These are phyloP conservation scores for Monilinia aucupariae DNA, from an alignment of 2,329 filamentous ascomycete species.

Conservation along the genomic window DNA sequence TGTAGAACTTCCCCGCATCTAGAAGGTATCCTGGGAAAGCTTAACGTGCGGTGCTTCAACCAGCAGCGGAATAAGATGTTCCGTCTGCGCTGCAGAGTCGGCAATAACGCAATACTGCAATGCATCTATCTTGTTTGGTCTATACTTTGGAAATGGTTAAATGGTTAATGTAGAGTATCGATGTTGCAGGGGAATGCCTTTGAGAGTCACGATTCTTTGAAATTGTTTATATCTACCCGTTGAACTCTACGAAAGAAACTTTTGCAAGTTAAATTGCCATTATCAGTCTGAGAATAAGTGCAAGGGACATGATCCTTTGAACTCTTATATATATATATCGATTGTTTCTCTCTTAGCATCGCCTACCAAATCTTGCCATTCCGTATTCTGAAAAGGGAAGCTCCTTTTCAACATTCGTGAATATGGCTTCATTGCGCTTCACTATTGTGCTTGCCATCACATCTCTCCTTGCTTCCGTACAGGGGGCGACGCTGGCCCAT, in stretches of 20 bases:
- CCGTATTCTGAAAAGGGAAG: background rate
- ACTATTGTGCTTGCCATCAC: background rate
- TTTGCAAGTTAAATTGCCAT: background rate
- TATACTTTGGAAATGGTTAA: background rate
- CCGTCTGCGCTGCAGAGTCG: conserved; percentile 32
- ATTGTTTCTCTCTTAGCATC: too few relatives aligned
- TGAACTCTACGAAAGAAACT: too few relatives aligned
- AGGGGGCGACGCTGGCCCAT: background rate
- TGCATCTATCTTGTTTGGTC: background rate
- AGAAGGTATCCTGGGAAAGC: conserved; percentile 3
- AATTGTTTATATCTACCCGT: background rate
- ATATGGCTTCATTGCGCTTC: background rate
- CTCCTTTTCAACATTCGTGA: background rate
- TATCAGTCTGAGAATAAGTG: background rate
- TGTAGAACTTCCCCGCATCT: conserved; percentile 10
- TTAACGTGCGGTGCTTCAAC: conserved; percentile 1
- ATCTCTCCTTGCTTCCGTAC: conserved; percentile 1
- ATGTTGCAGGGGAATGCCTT: background rate
- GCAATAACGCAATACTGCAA: background rate
- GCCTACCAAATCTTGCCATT: too few relatives aligned
- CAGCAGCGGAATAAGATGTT: conserved; percentile 13
- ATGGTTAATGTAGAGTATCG: background rate
- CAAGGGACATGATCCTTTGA: background rate
- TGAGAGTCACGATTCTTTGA: background rate
- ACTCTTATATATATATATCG: background rate